phyloP scores from a whole-genome alignment of 805 yeast genomes.

The Kodamaea hsintzibuensis region DNA sequence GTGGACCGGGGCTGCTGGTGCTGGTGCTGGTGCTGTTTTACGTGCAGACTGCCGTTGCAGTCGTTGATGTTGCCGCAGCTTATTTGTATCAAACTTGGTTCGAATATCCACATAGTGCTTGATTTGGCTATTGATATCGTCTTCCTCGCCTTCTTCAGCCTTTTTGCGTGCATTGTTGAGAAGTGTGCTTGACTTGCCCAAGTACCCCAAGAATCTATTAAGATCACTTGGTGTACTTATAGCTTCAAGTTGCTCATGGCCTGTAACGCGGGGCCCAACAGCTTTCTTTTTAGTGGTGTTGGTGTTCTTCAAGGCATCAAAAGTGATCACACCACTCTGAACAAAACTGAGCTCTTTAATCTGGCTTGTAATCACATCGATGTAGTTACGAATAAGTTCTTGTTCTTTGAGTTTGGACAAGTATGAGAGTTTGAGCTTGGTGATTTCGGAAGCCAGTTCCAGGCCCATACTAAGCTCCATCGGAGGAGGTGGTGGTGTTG shows the following conservation, averaged over 20 bases:
- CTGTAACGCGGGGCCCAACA: background rate
- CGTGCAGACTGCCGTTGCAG: background rate
- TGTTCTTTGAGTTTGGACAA: constrained; percentile 43
- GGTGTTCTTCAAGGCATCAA: constrained; percentile 35
- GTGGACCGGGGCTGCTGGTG: background rate
- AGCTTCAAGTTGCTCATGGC: constrained; percentile 36
- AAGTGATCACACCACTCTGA: constrained; percentile 44
- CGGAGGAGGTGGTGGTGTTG: background rate
- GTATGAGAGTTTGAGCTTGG: constrained; percentile 31
- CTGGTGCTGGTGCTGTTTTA: background rate
- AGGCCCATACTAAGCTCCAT: background rate
- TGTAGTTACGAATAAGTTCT: constrained; percentile 42
- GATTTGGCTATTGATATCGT: constrained; percentile 18
- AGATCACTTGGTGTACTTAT: constrained; percentile 26
- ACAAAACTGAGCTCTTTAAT: constrained; percentile 44
- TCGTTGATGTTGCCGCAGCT: constrained; percentile 1
- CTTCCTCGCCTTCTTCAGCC: constrained; percentile 12
- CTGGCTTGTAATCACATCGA: constrained; percentile 43
- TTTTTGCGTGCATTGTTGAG: constrained; percentile 42
- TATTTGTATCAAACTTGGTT: constrained; percentile 17
- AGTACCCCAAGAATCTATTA: constrained; percentile 39
- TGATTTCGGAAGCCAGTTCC: background rate
- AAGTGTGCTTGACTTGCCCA: constrained; percentile 37
- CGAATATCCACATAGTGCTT: constrained; percentile 21
- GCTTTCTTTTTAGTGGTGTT: constrained; percentile 7